Conservation (phyloP, 108 stramenopile species). For the Fistulifera pelliculosa region DNA sequence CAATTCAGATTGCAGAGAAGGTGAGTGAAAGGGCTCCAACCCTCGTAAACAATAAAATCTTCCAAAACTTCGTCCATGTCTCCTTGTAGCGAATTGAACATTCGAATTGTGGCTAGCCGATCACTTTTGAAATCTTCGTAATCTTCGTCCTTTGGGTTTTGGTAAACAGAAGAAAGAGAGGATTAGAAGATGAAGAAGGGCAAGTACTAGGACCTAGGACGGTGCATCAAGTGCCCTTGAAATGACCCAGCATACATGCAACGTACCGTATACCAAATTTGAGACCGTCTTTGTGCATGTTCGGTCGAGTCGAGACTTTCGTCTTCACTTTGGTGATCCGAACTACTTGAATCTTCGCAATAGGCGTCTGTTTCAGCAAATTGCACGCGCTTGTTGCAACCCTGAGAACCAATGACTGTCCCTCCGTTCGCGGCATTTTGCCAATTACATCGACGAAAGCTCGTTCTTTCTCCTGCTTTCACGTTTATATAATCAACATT, state of each 20-base stretch:
- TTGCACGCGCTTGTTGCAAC: too few relatives aligned
- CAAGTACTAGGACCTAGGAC: too few relatives aligned
- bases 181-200: background rate
- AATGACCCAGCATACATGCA: background rate
- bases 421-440: too few relatives aligned
- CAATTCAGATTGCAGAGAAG: constrained; percentile 3
- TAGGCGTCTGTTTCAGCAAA: too few relatives aligned
- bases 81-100: constrained; percentile 7
- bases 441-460: too few relatives aligned
- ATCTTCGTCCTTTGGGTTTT: constrained; percentile 12
- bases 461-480: too few relatives aligned
- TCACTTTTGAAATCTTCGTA: constrained; percentile 28
- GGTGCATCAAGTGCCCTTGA: background rate
- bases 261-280: constrained; percentile 11
- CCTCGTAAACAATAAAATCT: constrained; percentile 22
- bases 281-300: background rate
- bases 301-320: too few relatives aligned
- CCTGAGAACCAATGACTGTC: too few relatives aligned
- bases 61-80: constrained; percentile 1
- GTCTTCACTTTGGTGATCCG: too few relatives aligned
- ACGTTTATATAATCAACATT: too few relatives aligned
- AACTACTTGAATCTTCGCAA: too few relatives aligned
- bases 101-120: constrained; percentile 19
- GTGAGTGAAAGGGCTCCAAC: constrained; percentile 24
- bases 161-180: background rate